Base-by-base conservation (phyloP, 1,284 basidiomycete genomes). In the Sanghuangporus sanghuang region DNA sequence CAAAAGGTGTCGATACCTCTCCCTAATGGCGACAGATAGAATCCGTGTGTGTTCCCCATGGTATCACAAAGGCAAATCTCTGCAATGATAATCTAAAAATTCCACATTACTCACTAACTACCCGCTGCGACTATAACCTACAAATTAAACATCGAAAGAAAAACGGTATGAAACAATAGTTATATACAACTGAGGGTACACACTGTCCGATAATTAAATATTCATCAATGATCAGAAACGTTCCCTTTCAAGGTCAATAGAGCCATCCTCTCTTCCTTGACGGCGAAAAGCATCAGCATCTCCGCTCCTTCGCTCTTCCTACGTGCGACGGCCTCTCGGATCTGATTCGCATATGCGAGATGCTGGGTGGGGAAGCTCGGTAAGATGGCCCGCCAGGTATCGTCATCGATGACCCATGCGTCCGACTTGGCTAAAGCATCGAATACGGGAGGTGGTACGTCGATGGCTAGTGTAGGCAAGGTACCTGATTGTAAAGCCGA, bases 341-440 rank as follows among this genome's bases (percentile, higher is more conserved):
- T 74, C 67, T 89, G 85, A 49, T 80, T 72, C 0, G 85, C 85
- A 70, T 90, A 89, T 2, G 79, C 78, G 6, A 81, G 75, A 61
- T 84, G 81, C 52, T 82, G 77, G 23, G 80, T 76, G 0, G 85
- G 82, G 70, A 90, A 86, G 14, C 74, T 73, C 0, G 79, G 74
- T 4, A 80, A 69, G 48, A 92, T 78, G 3, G 76, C 66, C 72
- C 85, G 86, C 87, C 90, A 91, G 0, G 78, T 76, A 18, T 92
- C 89, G 63, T 93, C 90, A 65, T 90, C 88, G 2, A 80, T 81
- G 32, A 92, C 73, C 90, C 90, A 93, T 21, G 73, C 71, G 2
- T 83, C 71, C 36, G 74, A 83, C 70, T 77, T 79, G 27, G 80
- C 78, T 77, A 93, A 79, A 1, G 77, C 71, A 53, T 91, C 87